Base-by-base conservation (phyloP, 2,329 filamentous ascomycete species). In the Coniella vitis region DNA sequence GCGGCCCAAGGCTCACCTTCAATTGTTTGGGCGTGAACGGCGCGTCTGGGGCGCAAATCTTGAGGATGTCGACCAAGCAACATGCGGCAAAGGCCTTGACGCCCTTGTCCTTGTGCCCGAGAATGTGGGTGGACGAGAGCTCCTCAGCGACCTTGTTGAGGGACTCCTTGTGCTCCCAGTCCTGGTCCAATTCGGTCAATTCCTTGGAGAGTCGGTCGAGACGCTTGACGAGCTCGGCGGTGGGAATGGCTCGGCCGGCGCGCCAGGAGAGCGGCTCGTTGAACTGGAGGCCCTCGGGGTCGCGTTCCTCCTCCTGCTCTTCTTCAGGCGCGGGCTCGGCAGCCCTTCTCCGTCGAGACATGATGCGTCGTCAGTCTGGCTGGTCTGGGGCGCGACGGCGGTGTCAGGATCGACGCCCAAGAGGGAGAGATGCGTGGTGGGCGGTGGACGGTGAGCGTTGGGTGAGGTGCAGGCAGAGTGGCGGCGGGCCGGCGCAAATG, bases 61-160 rank as follows among this genome's bases (percentile, higher is more conserved):
- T 85, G 63, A 98, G 79, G 57, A 98, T 86, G 65, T 98, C 93
- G 47, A 96, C 90, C 53, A 97, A 75, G 65, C 90, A 97, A 61
- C 87, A 87, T 38, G 90, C 84, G 29, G 87, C 81, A 72, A 86
- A 95, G 21, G 93, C 91, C 66, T 87, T 86, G 56, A 98, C 90
- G 48, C 93, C 93, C 56, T 84, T 86, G 66, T 98, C 93, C 70
- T 95, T 95, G 69, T 98, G 93, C 52, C 81, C 81, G 40, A 98
- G 70, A 20, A 98, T 74, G 61, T 93, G 89, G 53, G 84, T 82
- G 55, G 84, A 83, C 5, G 84, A 88, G 38, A 98, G 77, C 60
- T 95, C 87, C 62, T 90, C 86, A 45, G 91, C 88, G 54, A 95
- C 87, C 44, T 84, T 83, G 54, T 76, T 80, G 56, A 97, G 76